phyloP scores from a whole-genome alignment of 805 yeast species.

The Nakazawaea peltata region DNA sequence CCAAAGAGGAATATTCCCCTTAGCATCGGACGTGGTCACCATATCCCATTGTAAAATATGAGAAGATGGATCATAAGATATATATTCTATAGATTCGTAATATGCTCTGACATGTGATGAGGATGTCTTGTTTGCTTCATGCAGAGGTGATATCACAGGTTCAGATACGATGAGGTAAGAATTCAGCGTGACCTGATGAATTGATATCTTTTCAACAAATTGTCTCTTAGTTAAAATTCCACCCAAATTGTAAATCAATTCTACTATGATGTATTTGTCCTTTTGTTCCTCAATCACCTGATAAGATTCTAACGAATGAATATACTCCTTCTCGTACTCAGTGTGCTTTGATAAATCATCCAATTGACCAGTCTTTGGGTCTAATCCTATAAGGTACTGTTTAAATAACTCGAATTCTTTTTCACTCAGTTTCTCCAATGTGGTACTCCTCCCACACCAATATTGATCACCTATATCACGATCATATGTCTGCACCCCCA shows the following conservation, averaged over 20 bases:
- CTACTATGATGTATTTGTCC: slow-evolving; percentile 20
- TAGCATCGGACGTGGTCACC: slow-evolving; percentile 31
- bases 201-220: slow-evolving; percentile 24
- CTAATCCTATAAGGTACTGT: slow-evolving; percentile 3
- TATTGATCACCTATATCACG: neutral
- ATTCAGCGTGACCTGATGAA: neutral
- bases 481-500: slow-evolving; percentile 5
- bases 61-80: slow-evolving; percentile 16
- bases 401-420: slow-evolving; percentile 1
- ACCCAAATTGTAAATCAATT: slow-evolving; percentile 28
- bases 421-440: neutral
- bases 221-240: slow-evolving; percentile 27
- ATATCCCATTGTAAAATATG: slow-evolving; percentile 24
- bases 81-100: slow-evolving; percentile 28
- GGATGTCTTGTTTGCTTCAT: slow-evolving; percentile 10
- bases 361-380: neutral
- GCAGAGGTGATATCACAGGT: slow-evolving; percentile 10
- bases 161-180: slow-evolving; percentile 21
- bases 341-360: slow-evolving; percentile 18
- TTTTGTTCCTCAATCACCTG: slow-evolving; percentile 15
- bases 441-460: slow-evolving; percentile 4
- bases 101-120: slow-evolving; percentile 14
- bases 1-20: slow-evolving; percentile 32
- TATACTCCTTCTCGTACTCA: slow-evolving; percentile 24
- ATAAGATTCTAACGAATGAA: slow-evolving; percentile 23